Percentiles rank a stretch among this genome's conserved stretches.
Evolutionary conservation across 2,329 filamentous ascomycete genomes (phyloP).

Genomic region (Cladophialophora carrionii): DNA sequence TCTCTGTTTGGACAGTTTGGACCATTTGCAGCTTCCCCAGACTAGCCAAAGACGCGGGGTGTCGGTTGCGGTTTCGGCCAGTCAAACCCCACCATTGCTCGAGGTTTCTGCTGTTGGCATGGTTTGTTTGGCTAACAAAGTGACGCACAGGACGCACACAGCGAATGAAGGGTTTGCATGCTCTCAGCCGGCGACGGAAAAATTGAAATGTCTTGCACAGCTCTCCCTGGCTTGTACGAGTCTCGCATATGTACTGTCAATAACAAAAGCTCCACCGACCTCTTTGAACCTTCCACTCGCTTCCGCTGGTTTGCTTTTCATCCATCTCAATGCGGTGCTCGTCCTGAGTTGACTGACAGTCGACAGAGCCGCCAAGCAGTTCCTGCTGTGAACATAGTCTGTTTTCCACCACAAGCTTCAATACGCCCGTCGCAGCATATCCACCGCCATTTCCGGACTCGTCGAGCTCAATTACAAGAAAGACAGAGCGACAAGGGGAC

Average conservation of each 20-base stretch:
- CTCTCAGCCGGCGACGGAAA: conserved; percentile 3
- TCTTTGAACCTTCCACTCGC: neutral
- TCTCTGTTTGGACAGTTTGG: neutral
- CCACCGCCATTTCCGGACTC: conserved; percentile 2
- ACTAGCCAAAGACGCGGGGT: neutral
- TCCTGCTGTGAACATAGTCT: neutral
- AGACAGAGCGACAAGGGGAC: neutral
- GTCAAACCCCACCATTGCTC: neutral
- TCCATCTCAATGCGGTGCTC: neutral
- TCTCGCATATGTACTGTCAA: conserved; percentile 4
- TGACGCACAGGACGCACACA: conserved; percentile 8
- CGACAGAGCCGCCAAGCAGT: neutral
- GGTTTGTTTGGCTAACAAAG: neutral
- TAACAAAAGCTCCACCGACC: neutral
- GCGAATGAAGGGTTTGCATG: neutral
- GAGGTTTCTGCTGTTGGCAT: neutral
- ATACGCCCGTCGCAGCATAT: neutral
- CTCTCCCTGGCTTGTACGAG: neutral
- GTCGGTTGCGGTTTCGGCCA: neutral
- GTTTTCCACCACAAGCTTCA: neutral
- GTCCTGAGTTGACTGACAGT: neutral
- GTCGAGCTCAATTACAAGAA: neutral
- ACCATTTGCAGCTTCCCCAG: neutral
- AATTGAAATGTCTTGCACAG: neutral
- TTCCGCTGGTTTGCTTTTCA: neutral